These are phyloP conservation scores for Cladophialophora yegresii DNA, from an alignment of 2,329 filamentous ascomycete genomes.

Conservation along the genomic window DNA sequence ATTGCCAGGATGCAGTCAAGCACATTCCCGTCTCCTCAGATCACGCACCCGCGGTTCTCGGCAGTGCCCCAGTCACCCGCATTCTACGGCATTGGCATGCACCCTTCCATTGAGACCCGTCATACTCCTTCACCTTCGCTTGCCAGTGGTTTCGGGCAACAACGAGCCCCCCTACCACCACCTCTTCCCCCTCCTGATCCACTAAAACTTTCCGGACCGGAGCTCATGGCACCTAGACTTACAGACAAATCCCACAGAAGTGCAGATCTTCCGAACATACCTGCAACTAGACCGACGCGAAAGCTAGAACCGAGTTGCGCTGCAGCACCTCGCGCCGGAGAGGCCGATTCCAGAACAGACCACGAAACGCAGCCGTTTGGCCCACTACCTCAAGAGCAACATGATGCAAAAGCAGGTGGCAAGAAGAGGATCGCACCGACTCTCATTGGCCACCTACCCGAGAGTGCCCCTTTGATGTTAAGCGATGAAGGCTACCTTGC, in stretches of 20 bases:
- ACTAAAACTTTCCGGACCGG: neutral
- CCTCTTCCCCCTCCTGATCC: neutral
- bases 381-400: neutral
- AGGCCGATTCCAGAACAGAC: neutral
- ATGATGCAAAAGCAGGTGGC: slow-evolving; percentile 1
- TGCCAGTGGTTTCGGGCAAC: slow-evolving; percentile 4
- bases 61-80: slow-evolving; percentile 17
- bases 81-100: slow-evolving; percentile 14
- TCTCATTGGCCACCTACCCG: slow-evolving; percentile 20
- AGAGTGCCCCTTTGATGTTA: neutral
- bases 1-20: slow-evolving; percentile 22
- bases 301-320: neutral
- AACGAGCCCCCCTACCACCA: neutral
- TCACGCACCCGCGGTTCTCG: slow-evolving; percentile 21
- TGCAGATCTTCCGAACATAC: neutral
- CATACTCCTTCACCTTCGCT: slow-evolving; percentile 16
- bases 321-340: neutral
- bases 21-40: slow-evolving; percentile 15
- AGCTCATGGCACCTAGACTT: neutral
- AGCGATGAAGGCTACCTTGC: slow-evolving; percentile 42
- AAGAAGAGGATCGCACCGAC: slow-evolving; percentile 33
- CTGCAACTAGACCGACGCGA: neutral
- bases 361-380: neutral
- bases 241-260: neutral
- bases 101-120: slow-evolving; percentile 13